phyloP scores from a whole-genome alignment of 1,284 basidiomycete species.

The Moniliophthora roreri region DNA sequence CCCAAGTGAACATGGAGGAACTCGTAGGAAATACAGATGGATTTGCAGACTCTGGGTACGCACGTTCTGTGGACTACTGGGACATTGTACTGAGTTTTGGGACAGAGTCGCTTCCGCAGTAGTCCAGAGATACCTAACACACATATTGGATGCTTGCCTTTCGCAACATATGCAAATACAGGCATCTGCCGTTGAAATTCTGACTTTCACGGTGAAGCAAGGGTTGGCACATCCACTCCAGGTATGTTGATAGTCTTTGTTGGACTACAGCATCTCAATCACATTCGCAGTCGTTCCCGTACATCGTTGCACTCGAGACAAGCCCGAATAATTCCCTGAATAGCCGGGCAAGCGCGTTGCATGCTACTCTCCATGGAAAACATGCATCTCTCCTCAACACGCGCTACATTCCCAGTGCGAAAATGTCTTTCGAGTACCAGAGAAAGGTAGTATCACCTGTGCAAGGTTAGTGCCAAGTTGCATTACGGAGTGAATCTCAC shows the following conservation, averaged over 20 bases:
- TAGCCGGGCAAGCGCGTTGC: slow-evolving; percentile 77
- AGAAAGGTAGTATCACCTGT: slow-evolving; percentile 46
- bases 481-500: too few relatives aligned
- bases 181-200: slow-evolving; percentile 84
- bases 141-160: slow-evolving; percentile 80
- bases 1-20: slow-evolving; percentile 84
- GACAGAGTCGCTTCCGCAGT: slow-evolving; percentile 88
- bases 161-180: slow-evolving; percentile 75
- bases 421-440: slow-evolving; percentile 84
- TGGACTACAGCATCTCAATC: slow-evolving; percentile 2
- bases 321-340: slow-evolving; percentile 64
- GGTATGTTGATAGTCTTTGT: slow-evolving; percentile 36
- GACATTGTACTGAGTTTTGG: slow-evolving; percentile 4
- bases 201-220: slow-evolving; percentile 92
- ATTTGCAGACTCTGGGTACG: slow-evolving; percentile 92
- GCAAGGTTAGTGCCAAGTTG: slow-evolving; percentile 24
- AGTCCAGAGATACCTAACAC: slow-evolving; percentile 87
- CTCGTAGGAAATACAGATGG: slow-evolving; percentile 93
- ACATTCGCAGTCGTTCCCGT: slow-evolving; percentile 75
- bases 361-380: slow-evolving; percentile 83
- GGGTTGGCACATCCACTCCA: slow-evolving; percentile 94
- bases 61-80: not conserved
- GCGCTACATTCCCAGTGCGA: slow-evolving; percentile 79
- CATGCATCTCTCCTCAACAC: slow-evolving; percentile 89
- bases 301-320: slow-evolving; percentile 93